phyloP scores from a whole-genome alignment of 805 yeast species.

The Saccharomycopsis sp. region DNA sequence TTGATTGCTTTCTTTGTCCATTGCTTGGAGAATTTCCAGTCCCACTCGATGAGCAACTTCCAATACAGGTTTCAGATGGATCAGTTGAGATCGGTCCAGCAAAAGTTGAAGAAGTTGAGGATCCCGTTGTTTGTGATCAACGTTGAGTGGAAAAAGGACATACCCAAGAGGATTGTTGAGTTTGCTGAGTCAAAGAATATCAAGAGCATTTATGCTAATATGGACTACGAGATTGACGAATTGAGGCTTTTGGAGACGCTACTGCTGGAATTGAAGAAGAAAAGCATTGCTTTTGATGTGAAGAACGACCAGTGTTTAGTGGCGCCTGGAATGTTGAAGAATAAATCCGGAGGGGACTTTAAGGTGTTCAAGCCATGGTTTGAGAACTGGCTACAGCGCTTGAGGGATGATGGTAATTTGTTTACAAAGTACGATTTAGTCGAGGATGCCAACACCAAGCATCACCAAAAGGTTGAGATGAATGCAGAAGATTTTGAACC shows the following conservation, averaged over 20 bases:
- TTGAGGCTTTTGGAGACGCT: constrained; percentile 27
- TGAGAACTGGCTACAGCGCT: constrained; percentile 30
- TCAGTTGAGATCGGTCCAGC: neutral
- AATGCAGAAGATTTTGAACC: neutral
- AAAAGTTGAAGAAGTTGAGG: constrained; percentile 4
- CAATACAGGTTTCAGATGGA: constrained; percentile 5
- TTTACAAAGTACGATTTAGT: neutral
- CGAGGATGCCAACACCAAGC: no score
- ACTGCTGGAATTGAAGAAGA: constrained; percentile 18
- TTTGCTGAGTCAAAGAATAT: constrained; percentile 26
- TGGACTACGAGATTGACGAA: constrained; percentile 40
- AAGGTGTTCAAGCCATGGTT: constrained; percentile 40
- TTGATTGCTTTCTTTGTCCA: constrained; percentile 7
- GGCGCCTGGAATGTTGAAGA: constrained; percentile 31
- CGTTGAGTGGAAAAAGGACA: constrained; percentile 4
- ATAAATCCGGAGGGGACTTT: constrained; percentile 30
- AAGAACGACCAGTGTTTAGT: constrained; percentile 35
- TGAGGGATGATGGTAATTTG: constrained; percentile 22
- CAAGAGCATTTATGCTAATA: constrained; percentile 30
- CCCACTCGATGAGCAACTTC: constrained; percentile 11
- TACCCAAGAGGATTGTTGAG: constrained; percentile 8
- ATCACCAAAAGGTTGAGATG: neutral
- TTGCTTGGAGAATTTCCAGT: constrained; percentile 6
- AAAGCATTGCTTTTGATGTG: constrained; percentile 25
- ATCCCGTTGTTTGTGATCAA: constrained; percentile 6